These are phyloP conservation scores for Fusarium udum DNA, from an alignment of 2,329 filamentous ascomycete genomes.

Conservation along the genomic window DNA sequence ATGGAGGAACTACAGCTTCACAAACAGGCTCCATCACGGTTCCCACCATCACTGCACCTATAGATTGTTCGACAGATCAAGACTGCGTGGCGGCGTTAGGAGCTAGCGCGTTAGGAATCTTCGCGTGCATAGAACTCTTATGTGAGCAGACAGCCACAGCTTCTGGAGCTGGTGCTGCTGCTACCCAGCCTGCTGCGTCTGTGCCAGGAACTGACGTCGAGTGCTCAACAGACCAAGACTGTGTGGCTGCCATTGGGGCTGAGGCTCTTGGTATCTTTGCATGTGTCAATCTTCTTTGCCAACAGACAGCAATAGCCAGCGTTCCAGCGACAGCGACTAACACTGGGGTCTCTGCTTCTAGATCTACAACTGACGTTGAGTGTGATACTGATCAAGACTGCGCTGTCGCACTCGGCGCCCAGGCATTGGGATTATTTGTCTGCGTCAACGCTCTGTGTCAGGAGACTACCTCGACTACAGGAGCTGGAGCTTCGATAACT, in stretches of 20 bases:
- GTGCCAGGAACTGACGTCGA: not conserved
- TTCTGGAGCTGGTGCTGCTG: not conserved
- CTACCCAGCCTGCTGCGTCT: not conserved
- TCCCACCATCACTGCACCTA: not conserved
- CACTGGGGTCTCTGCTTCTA: not conserved
- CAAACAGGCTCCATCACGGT: not conserved
- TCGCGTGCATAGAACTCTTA: slow-evolving; percentile 2
- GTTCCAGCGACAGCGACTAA: not conserved
- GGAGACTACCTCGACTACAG: not conserved
- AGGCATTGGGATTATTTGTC: not conserved
- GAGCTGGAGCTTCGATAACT: not conserved
- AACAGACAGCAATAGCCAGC: not conserved
- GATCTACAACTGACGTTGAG: not conserved
- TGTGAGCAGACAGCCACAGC: slow-evolving; percentile 1
- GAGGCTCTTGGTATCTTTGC: not conserved
- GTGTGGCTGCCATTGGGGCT: not conserved
- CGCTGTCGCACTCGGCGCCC: not conserved
- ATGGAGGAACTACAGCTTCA: not conserved
- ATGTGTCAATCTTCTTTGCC: slow-evolving; percentile 10
- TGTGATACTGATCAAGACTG: slow-evolving; percentile 14
- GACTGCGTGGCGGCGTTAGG: not conserved
- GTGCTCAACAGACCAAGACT: slow-evolving; percentile 9
- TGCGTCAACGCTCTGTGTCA: slow-evolving; percentile 9
- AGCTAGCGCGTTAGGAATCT: not conserved
- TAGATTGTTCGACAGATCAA: slow-evolving; percentile 1